A percentile compares a stretch with the other conserved stretches of the same genome.
These are phyloP conservation scores for grape (Vitis vinifera) DNA, from an alignment of 164 flowering plant species.

Conservation along the genomic window DNA sequence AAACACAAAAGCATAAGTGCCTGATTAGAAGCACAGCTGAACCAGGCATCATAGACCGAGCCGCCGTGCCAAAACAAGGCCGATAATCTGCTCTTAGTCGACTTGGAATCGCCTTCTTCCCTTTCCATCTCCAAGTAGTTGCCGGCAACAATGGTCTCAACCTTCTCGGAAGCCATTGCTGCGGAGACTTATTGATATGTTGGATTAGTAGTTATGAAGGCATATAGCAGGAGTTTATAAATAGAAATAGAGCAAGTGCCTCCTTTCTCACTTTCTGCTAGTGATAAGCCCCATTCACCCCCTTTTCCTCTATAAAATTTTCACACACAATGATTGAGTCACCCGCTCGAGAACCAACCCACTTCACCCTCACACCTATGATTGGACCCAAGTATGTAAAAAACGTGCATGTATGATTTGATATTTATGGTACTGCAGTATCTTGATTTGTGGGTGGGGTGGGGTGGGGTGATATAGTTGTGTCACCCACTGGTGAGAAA, in stretches of 20 bases:
- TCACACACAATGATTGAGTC: constrained; percentile 30
- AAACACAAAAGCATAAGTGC: constrained; percentile 9
- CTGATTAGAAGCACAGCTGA: constrained; percentile 79
- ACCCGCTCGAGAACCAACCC: constrained; percentile 23
- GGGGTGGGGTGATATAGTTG: constrained; percentile 16
- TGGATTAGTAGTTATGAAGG: not conserved
- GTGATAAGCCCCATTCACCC: not conserved
- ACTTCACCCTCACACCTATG: constrained; percentile 5
- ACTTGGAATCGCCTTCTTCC: constrained; percentile 32
- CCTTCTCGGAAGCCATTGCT: constrained; percentile 70
- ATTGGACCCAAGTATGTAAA: not conserved
- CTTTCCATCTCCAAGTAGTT: constrained; percentile 72
- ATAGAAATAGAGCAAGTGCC: constrained; percentile 20
- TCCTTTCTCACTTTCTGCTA: not conserved
- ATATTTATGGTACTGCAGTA: too few species aligned
- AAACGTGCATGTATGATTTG: too few species aligned
- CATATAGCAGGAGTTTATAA: constrained; percentile 13
- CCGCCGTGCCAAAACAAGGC: constrained; percentile 74
- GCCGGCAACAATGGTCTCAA: constrained; percentile 68
- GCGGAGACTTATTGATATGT: too few species aligned
- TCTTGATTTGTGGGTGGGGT: not conserved
- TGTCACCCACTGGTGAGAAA: constrained; percentile 13
- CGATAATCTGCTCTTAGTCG: constrained; percentile 43
- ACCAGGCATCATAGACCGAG: constrained; percentile 77
- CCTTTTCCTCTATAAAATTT: constrained; percentile 3